Evolutionary conservation across 305 asterid species (phyloP), one percentile per base, ranked within the genome.

Genomic region (Fraxinus paxiana): DNA sequence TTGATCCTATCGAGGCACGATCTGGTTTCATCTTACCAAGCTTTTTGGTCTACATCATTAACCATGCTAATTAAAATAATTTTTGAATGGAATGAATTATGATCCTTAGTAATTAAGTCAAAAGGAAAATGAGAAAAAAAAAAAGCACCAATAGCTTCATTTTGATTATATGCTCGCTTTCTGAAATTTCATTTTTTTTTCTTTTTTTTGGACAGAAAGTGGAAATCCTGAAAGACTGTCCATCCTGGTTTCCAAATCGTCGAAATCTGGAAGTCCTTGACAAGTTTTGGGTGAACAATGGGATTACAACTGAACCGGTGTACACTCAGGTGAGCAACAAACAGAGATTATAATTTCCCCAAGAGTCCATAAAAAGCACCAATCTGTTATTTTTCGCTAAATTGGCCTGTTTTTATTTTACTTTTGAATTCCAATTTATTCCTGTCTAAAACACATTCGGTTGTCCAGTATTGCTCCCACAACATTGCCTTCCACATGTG

Each of bases 151-250:
- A 54, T 54, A 54, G 65, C 65, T 54, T 54, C 65, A 17, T 30
- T 72, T 72, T 72, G 24, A 15, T 72, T 34, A n/a, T 72, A 28
- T 34, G 22, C 33, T 10, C 33, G 5, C 20, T 28, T 10, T 17
- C 76, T 76, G 33, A 48, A 46, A 48, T 48, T 48, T 48, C 20
- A 4, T 48, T 48, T 26, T 3, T 12, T 17, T 9, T 24, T 3
- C 3, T n/a, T 37, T 24, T n/a, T 30, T 26, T 13, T 5, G 31
- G 24, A 12, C 59, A 76, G 80, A 76, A 48, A 28, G 31, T 51
- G 80, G 80, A 76, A 48, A 30, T 76, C 71, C 80, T 18, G 10
- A 76, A 76, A 35, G 80, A 76, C 15, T 38, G 48, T 76, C 35
- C 72, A 5, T 76, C 80, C 61, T 54, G 80, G 80, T 76, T 56